phyloP scores from a whole-genome alignment of 495 filamentous ascomycete genomes.

The Aspergillus conjunctus region DNA sequence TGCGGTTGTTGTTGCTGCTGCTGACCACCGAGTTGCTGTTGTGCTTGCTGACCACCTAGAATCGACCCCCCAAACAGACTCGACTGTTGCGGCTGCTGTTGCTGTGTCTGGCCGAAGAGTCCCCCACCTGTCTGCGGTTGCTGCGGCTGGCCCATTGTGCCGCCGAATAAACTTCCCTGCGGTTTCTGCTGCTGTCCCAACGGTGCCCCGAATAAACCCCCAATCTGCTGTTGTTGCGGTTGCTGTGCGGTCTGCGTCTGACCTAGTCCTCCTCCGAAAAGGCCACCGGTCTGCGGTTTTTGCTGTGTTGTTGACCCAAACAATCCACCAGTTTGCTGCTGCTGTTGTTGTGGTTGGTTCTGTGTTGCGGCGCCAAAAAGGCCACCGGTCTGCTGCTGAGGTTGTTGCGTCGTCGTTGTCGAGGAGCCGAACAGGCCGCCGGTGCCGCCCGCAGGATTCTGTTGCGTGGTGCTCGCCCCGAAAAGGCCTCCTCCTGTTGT shows the following conservation, averaged over 20 bases:
- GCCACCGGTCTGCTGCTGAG: conserved; percentile 28
- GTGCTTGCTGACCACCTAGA: conserved; percentile 28
- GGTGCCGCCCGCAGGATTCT: conserved; percentile 20
- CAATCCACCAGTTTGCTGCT: conserved; percentile 28
- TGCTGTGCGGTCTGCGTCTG: conserved; percentile 34
- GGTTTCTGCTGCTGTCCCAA: conserved; percentile 44
- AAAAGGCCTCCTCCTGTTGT: conserved; percentile 24
- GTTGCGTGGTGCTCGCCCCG: background rate
- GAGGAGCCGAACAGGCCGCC: conserved; percentile 42
- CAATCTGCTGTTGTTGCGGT: conserved; percentile 16
- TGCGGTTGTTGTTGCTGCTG: conserved; percentile 42
- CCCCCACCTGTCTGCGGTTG: conserved; percentile 39
- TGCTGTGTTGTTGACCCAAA: conserved; percentile 41
- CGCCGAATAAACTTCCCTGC: conserved; percentile 33
- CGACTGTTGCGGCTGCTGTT: conserved; percentile 9
- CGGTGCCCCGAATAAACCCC: conserved; percentile 41
- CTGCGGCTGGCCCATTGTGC: conserved; percentile 32
- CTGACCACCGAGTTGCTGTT: conserved; percentile 23
- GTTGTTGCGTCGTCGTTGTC: conserved; percentile 28
- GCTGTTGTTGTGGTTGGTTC: conserved; percentile 40
- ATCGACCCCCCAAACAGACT: conserved; percentile 28
- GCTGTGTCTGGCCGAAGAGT: conserved; percentile 35
- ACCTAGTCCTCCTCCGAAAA: conserved; percentile 30
- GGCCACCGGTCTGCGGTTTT: conserved; percentile 35
- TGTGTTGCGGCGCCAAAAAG: conserved; percentile 41